Evolutionary conservation across 2,329 filamentous ascomycete genomes (phyloP).

Genomic region (Lasiodiplodia hormozganensis): DNA sequence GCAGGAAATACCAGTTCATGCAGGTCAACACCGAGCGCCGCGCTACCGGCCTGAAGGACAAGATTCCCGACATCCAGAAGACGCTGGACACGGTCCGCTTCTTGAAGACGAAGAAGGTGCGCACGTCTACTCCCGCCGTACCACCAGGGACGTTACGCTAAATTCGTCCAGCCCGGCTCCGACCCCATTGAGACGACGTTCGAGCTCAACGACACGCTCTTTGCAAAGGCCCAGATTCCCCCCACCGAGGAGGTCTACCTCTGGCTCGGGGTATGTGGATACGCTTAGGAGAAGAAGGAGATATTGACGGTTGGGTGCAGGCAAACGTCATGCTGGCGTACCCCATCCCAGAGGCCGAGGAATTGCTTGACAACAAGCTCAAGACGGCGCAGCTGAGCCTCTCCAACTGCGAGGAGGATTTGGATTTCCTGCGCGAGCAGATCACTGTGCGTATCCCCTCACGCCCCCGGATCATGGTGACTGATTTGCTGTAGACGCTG

Average conservation of each 20-base stretch:
- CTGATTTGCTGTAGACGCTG: slow-evolving; percentile 71
- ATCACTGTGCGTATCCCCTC: slow-evolving; percentile 74
- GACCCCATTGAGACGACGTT: slow-evolving; percentile 90
- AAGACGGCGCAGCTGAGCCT: slow-evolving; percentile 79
- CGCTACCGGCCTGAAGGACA: slow-evolving; percentile 82
- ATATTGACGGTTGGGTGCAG: slow-evolving; percentile 48
- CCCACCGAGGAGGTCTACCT: slow-evolving; percentile 91
- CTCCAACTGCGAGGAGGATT: slow-evolving; percentile 90
- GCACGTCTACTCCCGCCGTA: slow-evolving; percentile 28
- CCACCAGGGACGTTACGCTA: slow-evolving; percentile 47
- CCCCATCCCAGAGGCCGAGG: slow-evolving; percentile 84
- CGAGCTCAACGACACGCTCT: slow-evolving; percentile 95
- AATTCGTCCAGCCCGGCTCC: slow-evolving; percentile 46
- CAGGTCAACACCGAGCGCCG: slow-evolving; percentile 89
- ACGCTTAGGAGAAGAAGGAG: background rate
- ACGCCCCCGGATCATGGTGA: background rate
- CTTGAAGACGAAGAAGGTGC: slow-evolving; percentile 75
- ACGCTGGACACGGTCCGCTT: slow-evolving; percentile 92
- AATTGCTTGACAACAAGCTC: slow-evolving; percentile 78
- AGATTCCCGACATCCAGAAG: slow-evolving; percentile 97
- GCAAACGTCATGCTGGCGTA: slow-evolving; percentile 99
- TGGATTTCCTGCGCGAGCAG: slow-evolving; percentile 94
- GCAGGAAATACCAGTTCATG: slow-evolving; percentile 99
- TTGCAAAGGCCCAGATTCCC: slow-evolving; percentile 82
- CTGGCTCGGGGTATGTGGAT: slow-evolving; percentile 80